Base-by-base conservation (phyloP, 305 asterid genomes). In the Fraxinus baroniana region DNA sequence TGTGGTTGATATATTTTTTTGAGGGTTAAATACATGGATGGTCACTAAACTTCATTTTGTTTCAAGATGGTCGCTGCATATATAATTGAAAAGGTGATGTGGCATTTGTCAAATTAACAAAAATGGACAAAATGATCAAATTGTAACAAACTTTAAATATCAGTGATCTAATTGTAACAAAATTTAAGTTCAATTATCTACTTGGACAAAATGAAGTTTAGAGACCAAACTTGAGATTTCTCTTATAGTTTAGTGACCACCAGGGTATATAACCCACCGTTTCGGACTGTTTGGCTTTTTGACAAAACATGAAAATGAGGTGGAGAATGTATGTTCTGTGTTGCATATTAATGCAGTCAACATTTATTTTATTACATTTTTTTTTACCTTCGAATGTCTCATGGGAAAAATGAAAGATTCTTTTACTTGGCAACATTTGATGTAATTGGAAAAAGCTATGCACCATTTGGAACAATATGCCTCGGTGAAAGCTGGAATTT, bases 1-100 rank as follows among this genome's bases (percentile, higher is more conserved):
- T 66, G 79, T 68, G 79, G 68, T 79, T 70, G 76, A 32, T 6
- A n/a, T 33, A 30, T n/a, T 36, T 13, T 37, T 74, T 37, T 49
- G 39, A 32, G 44, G 13, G 37, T 15, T 35, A 10, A 17, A 73
- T 73, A 39, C 30, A 41, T 36, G 7, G 3, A 6, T 36, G 7
- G 36, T 10, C 32, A 62, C 72, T 20, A 9, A 62, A 62, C 33
- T 62, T 62, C 72, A 62, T 62, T 62, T 62, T 62, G 6, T 62
- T 20, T 62, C 72, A 62, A 62, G 72, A 20, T 3, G 15, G 72
- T 35, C 7, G 5, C 37, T 78, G n/a, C n/a, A 49, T 46, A 10
- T 20, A 30, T 57, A 17, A 78, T 28, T 44, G 49, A 37, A 18
- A 26, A 30, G 80, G 33, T 15, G 8, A 77, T 52, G 66, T 18